Conservation (phyloP, 768 basidiomycete species). For the Hericium alpestre region DNA sequence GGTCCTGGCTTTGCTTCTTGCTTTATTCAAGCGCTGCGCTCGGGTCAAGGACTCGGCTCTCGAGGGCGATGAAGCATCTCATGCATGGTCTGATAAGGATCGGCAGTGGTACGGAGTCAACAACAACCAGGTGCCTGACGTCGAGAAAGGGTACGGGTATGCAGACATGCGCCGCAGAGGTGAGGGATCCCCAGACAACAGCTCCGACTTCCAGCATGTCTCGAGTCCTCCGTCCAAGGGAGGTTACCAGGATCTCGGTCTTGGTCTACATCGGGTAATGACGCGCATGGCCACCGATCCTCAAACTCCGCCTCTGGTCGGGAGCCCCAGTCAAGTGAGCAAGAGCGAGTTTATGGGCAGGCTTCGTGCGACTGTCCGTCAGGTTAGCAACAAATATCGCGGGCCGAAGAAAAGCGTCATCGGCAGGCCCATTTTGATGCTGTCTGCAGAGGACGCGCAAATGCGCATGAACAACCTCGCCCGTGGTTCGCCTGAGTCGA, state of each 20-base stretch:
- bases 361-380: constrained; percentile 52
- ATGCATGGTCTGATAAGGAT: constrained; percentile 54
- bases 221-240: constrained; percentile 12
- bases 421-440: constrained; percentile 44
- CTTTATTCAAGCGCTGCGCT: constrained; percentile 43
- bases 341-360: constrained; percentile 61
- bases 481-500: constrained; percentile 2
- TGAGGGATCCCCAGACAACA: neutral
- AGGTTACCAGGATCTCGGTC: constrained; percentile 25
- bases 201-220: neutral
- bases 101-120: constrained; percentile 58
- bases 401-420: constrained; percentile 34
- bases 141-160: constrained; percentile 24
- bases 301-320: constrained; percentile 11
- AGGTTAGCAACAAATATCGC: constrained; percentile 51
- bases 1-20: constrained; percentile 42
- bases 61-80: constrained; percentile 47
- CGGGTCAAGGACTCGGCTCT: constrained; percentile 51
- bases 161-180: constrained; percentile 11
- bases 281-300: constrained; percentile 13
- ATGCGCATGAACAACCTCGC: neutral
- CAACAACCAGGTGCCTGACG: constrained; percentile 16
- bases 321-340: constrained; percentile 50
- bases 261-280: constrained; percentile 40
- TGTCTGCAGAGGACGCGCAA: constrained; percentile 9